Base-by-base conservation (phyloP, 768 basidiomycete genomes). In the Termitomyces eurrhizus region DNA sequence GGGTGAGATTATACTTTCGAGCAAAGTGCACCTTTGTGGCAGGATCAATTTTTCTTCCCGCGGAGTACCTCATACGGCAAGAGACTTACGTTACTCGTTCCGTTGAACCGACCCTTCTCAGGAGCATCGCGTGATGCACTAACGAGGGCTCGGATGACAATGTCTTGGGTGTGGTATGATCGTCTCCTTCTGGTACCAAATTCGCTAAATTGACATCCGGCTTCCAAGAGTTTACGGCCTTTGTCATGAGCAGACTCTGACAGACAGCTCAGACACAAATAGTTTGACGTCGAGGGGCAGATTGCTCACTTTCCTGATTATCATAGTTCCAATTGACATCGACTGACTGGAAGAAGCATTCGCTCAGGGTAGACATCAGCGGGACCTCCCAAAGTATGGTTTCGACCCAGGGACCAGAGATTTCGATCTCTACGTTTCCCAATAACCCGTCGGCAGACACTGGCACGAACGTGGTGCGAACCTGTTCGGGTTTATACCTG, bases 361-460 rank as follows among this genome's bases (percentile, higher is more conserved):
- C 94, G 67, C 92, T 93, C 54, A 99, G 77, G 63, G 86, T 86
- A 14, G 94, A 87, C 93, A 98, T 95, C 54, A 98, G 76, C 1
- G 94, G 95, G 1, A 98, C 94, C 75, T 98, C 97, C 87, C 96
- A 99, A 32, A 97, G 76, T 60, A 98, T 96, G 7, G 91, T 82
- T 64, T 95, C 92, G 0, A 75, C 74, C 93, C 93, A 95, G 6
- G 80, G 80, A 7, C 93, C 95, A 33, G 68, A 68, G 6, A 84
- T 83, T 62, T 87, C 84, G 56, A 99, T 89, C 66, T 92, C 85
- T 39, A 95, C 73, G 39, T 75, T 71, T 4, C 94, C 95, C 59
- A 72, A 68, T 56, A 76, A 71, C 52, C 74, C 75, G 42, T 85
- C 81, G 5, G 77, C 71, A 4, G 80, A 78, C 26, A 77, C 62